Conservation (phyloP, 495 filamentous ascomycete genomes). For the Trichoderma parareesei region DNA sequence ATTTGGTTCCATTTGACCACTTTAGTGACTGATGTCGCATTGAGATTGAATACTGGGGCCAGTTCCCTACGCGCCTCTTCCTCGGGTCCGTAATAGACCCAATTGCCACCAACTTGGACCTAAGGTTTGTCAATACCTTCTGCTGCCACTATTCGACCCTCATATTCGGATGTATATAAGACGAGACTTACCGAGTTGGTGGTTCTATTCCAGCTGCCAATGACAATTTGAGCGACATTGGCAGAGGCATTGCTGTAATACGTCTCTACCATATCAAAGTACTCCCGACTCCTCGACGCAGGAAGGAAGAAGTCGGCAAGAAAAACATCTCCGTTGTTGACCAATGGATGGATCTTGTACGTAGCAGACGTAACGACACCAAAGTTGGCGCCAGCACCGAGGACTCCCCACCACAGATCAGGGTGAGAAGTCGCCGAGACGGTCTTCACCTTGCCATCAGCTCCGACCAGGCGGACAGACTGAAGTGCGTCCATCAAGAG, state of each 20-base stretch:
- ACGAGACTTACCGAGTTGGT: constrained; percentile 12
- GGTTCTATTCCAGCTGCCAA: constrained; percentile 11
- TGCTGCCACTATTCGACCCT: constrained; percentile 4
- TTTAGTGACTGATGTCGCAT: background rate
- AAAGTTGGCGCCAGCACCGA: constrained; percentile 42
- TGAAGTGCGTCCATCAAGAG: constrained; percentile 28
- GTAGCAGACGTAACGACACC: constrained; percentile 38
- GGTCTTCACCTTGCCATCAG: constrained; percentile 23
- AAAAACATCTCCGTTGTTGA: constrained; percentile 22
- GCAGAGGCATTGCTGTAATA: constrained; percentile 20
- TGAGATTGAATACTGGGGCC: constrained; percentile 19
- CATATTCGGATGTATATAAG: background rate
- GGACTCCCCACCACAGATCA: constrained; percentile 40
- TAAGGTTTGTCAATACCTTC: background rate
- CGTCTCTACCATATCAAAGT: constrained; percentile 22
- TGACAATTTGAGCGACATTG: constrained; percentile 15
- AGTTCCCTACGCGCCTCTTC: constrained; percentile 16
- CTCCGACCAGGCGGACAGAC: constrained; percentile 26
- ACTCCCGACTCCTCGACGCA: constrained; percentile 13
- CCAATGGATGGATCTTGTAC: constrained; percentile 22
- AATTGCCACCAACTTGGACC: constrained; percentile 17
- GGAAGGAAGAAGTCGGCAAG: constrained; percentile 25
- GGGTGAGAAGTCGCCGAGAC: constrained; percentile 19
- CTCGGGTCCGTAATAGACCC: constrained; percentile 21
- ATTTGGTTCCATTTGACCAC: background rate